Conservation (phyloP, 768 basidiomycete genomes). For the Mycena amicta region DNA sequence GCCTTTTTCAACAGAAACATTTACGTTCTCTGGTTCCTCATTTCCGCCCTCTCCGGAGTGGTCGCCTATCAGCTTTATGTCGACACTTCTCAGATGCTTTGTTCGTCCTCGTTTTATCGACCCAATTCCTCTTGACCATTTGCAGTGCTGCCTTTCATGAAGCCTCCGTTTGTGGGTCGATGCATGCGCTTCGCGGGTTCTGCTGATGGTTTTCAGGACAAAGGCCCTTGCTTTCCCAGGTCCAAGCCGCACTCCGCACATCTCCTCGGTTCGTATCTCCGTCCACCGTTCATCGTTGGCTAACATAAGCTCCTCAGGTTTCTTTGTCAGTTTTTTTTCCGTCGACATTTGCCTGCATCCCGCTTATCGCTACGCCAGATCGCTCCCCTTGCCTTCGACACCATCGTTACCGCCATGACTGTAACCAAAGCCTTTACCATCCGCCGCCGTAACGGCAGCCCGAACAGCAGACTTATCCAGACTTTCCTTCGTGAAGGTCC, state of each 20-base stretch:
- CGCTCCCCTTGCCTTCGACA: slow-evolving; percentile 80
- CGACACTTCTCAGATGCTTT: slow-evolving; percentile 74
- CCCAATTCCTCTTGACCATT: too few species aligned
- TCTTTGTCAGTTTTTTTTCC: slow-evolving; percentile 51
- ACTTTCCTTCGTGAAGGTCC: slow-evolving; percentile 82
- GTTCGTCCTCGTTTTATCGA: too few species aligned
- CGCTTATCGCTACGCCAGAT: slow-evolving; percentile 47
- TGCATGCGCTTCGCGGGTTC: slow-evolving; percentile 25
- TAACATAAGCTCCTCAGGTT: slow-evolving; percentile 38
- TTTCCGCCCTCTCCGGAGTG: slow-evolving; percentile 69
- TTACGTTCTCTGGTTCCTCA: slow-evolving; percentile 63
- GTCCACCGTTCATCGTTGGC: background rate
- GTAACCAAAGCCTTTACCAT: slow-evolving; percentile 79
- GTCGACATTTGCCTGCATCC: background rate
- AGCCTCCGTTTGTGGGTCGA: slow-evolving; percentile 54
- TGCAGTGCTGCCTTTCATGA: slow-evolving; percentile 68
- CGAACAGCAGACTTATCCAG: slow-evolving; percentile 79
- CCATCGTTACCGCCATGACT: slow-evolving; percentile 79
- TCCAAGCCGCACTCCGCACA: slow-evolving; percentile 85
- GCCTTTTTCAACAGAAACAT: slow-evolving; percentile 83
- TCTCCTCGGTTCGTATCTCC: slow-evolving; percentile 59
- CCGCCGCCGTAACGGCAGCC: slow-evolving; percentile 71
- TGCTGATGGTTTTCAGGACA: slow-evolving; percentile 32
- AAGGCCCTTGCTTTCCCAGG: slow-evolving; percentile 77
- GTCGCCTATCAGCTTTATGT: slow-evolving; percentile 84